Evolutionary conservation across 441 rosid species (phyloP).

Genomic region (Pelargonium fulgidum): DNA sequence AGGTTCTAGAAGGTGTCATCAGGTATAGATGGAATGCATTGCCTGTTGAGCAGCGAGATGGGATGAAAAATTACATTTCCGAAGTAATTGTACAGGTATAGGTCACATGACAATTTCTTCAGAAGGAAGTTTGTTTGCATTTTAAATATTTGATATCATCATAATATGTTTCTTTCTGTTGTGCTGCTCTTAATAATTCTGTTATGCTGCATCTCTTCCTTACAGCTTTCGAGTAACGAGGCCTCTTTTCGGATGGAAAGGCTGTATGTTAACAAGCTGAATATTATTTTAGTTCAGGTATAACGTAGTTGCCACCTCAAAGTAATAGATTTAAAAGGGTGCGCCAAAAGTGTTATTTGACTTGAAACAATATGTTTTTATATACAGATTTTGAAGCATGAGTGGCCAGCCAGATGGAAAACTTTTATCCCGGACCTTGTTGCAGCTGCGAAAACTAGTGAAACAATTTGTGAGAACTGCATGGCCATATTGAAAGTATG

Average conservation of each 20-base stretch:
- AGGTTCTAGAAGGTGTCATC: slow-evolving; percentile 98
- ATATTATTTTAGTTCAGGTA: slow-evolving; percentile 98
- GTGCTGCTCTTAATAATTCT: not conserved
- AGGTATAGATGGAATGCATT: slow-evolving; percentile 99
- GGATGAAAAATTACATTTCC: slow-evolving; percentile 98
- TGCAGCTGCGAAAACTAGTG: slow-evolving; percentile 98
- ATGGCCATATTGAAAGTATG: slow-evolving; percentile 94
- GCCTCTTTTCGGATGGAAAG: slow-evolving; percentile 78
- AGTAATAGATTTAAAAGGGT: not conserved
- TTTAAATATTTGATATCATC: not conserved
- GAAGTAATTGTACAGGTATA: slow-evolving; percentile 98
- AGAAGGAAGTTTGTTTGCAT: not conserved
- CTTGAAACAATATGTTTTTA: not conserved
- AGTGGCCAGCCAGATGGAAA: slow-evolving; percentile 98
- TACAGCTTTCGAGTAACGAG: slow-evolving; percentile 86
- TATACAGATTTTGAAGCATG: slow-evolving; percentile 93
- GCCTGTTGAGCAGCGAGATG: slow-evolving; percentile 96
- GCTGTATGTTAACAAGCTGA: slow-evolving; percentile 91
- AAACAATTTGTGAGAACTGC: slow-evolving; percentile 99
- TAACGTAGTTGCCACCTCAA: not conserved
- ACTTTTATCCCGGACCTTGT: slow-evolving; percentile 99
- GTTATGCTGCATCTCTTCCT: slow-evolving; percentile 12
- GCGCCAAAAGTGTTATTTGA: not conserved
- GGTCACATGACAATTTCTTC: not conserved
- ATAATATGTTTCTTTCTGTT: slow-evolving; percentile 1